Evolutionary conservation across 2,329 filamentous ascomycete species (phyloP).

Genomic region (Aspergillus sclerotialis): DNA sequence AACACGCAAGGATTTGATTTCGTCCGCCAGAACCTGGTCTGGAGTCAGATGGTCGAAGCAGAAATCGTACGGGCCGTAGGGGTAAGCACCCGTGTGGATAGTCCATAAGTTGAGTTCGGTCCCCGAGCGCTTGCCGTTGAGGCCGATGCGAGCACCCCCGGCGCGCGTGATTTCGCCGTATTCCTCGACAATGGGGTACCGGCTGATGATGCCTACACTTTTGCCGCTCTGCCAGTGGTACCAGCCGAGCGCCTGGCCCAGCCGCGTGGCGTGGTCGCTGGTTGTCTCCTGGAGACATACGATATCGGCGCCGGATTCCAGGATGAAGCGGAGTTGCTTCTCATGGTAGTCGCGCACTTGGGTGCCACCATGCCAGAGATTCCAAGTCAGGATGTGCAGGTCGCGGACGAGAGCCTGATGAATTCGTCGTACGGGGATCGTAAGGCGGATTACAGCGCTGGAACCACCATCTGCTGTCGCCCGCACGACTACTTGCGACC

Average conservation of each 20-base stretch:
- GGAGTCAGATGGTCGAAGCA: conserved; percentile 23
- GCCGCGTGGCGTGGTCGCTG: conserved; percentile 14
- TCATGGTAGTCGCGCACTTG: conserved; percentile 28
- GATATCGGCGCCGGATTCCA: not conserved
- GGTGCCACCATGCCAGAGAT: conserved; percentile 37
- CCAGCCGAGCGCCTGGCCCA: conserved; percentile 37
- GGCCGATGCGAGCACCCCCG: conserved; percentile 27
- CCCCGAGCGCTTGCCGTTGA: conserved; percentile 25
- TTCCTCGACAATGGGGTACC: conserved; percentile 33
- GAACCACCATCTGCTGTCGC: conserved; percentile 18
- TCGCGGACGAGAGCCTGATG: conserved; percentile 20
- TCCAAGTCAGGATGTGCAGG: conserved; percentile 32
- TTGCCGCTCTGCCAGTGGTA: conserved; percentile 29
- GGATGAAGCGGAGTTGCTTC: conserved; percentile 27
- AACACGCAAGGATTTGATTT: conserved; percentile 32
- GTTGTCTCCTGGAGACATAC: not conserved
- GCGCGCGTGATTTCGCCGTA: conserved; percentile 19
- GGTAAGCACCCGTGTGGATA: conserved; percentile 31
- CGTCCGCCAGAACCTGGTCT: conserved; percentile 28
- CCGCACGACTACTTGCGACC: conserved; percentile 18
- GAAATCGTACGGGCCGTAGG: conserved; percentile 41
- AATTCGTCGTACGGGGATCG: conserved; percentile 24
- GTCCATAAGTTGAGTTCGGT: conserved; percentile 16
- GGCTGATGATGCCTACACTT: conserved; percentile 28
- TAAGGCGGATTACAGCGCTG: conserved; percentile 20